Evolutionary conservation across 306 rosid genomes (phyloP), one percentile per base, ranked within the genome.

Genomic region (Datisca glomerata): DNA sequence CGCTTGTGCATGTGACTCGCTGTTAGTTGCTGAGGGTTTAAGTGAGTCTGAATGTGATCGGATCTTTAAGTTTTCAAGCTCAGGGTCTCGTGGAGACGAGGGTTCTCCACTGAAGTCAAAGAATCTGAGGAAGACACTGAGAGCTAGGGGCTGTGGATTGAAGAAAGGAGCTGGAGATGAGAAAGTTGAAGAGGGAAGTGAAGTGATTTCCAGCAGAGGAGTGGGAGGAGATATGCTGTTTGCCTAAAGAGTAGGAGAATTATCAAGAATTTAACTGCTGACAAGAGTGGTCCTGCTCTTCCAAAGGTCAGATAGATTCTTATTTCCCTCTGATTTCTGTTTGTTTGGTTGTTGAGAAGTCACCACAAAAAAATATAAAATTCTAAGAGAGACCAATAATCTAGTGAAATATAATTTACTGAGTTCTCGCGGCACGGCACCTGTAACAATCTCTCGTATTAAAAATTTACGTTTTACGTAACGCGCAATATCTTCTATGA

Each of bases 171-270:
- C 18, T 33, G 49, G 40, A 49, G 59, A n/a, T 43, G 21, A n/a
- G 10, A 56, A 55, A 53, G 44, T 4, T 24, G 69, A 21, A 58
- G 56, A 49, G 27, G 29, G 37, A 32, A 34, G 18, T 6, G 31
- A 56, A 24, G 18, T 20, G 43, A 18, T 33, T 27, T 28, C 33
- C 65, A 56, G 66, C 62, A 42, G 56, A 72, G 33, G 60, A 41
- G 55, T 44, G 51, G 56, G 2, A 60, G 60, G 51, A 71, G 65
- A 50, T 45, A 51, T 22, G 63, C 51, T 8, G 71, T 78, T 61
- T 54, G 64, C 47, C 57, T 75, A 43, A 82, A 77, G 62, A 82
- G 45, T 63, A 74, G 85, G 72, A 67, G 49, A 59, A 71, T 33
- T 36, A 4, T 21, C 13, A 69, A 38, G 56, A 64, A 24, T 45